These are phyloP conservation scores for Camelina hispida DNA, from an alignment of 345 rosid genomes.

Conservation along the genomic window DNA sequence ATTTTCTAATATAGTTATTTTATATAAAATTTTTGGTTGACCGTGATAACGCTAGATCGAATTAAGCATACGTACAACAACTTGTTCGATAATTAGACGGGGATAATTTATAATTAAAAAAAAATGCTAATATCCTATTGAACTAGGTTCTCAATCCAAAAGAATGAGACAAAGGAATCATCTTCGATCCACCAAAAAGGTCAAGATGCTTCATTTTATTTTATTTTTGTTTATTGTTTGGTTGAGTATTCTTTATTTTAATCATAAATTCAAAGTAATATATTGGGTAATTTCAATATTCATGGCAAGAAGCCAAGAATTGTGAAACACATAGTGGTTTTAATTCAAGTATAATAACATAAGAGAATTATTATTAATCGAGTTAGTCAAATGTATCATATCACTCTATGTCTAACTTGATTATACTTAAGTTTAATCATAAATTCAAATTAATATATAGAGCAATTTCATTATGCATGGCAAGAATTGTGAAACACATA, in stretches of 20 bases:
- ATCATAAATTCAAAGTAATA: conserved; percentile 30
- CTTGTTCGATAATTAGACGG: conserved; percentile 34
- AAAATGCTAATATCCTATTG: conserved; percentile 24
- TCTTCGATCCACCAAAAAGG: conserved; percentile 42
- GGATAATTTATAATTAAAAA: conserved; percentile 2
- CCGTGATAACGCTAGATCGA: conserved; percentile 35
- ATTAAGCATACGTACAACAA: conserved; percentile 40
- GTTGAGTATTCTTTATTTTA: conserved; percentile 1
- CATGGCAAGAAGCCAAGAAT: conserved; percentile 34
- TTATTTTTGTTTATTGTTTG: conserved; percentile 20
- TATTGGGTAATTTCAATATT: conserved; percentile 13
- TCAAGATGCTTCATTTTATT: conserved; percentile 31
- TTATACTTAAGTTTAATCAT: neutral
- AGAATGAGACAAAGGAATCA: conserved; percentile 46
- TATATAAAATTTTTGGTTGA: conserved; percentile 29
- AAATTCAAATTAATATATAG: conserved; percentile 30
- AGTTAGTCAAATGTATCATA: too few species aligned
- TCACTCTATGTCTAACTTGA: neutral
- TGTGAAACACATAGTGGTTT: conserved; percentile 17
- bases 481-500: conserved; percentile 22
- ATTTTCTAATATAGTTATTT: conserved; percentile 27
- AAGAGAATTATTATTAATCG: too few species aligned
- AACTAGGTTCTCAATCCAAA: conserved; percentile 41
- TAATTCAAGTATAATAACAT: neutral
- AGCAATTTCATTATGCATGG: conserved; percentile 20